Evolutionary conservation across 345 rosid species (phyloP), one percentile per base, ranked within the genome.

Genomic region (Salix caprea): DNA sequence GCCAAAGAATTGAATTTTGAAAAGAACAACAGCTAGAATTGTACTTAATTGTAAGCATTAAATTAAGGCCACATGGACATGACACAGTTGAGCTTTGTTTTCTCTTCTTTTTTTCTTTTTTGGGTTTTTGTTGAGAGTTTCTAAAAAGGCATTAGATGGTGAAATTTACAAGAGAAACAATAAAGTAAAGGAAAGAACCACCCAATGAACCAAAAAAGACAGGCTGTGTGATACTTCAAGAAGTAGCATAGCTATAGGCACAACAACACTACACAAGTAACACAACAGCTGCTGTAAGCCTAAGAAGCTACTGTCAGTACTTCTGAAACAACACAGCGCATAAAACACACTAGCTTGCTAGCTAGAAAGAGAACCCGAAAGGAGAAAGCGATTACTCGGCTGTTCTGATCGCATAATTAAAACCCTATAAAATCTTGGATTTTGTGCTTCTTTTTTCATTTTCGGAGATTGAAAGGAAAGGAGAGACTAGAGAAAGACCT

Each of bases 341-440:
- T 34, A 67, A 10, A 65, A 66, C 6, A 44, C 40, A 9, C 64
- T 58, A 23, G 64, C 28, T 23, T n/a, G 64, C 64, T 58, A 23
- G 28, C 64, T 58, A 4, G 28, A 23, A 58, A 58, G 64, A 5
- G 13, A 15, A 5, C 12, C 62, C 9, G n/a, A 10, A 48, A 8
- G 50, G 12, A 56, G 82, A 82, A 44, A 70, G 67, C 75, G 78
- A 78, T 74, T 79, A 68, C 72, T 65, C 81, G 28, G 46, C n/a
- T 44, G 24, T 67, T 65, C 76, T 66, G 26, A 58, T 23, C 46
- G 46, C 70, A 70, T 42, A 30, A 70, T 39, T 28, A 39, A 28
- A 30, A 34, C 32, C 36, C 69, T 21, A 34, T 16, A 34, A 44
- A 61, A 56, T 60, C 84, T 85, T 24, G 81, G 83, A 52, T n/a